These are phyloP conservation scores for Leucosporidium scottii DNA, from an alignment of 768 basidiomycete species.

Conservation along the genomic window DNA sequence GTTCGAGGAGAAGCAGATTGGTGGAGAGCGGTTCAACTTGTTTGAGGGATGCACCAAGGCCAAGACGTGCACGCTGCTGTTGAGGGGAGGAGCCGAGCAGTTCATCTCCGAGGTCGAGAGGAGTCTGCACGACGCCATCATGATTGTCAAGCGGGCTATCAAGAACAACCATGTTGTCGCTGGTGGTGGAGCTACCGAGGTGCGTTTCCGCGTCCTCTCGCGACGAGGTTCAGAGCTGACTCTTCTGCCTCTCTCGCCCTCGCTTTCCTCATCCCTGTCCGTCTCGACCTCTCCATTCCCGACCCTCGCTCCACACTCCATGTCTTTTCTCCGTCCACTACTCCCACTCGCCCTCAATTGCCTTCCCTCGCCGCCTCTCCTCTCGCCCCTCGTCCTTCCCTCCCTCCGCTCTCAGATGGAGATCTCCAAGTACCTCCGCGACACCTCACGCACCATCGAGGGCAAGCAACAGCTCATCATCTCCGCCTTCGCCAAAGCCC, in stretches of 20 bases:
- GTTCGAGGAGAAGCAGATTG: conserved; percentile 92
- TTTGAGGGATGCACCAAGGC: conserved; percentile 89
- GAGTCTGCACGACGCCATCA: conserved; percentile 95
- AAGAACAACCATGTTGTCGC: conserved; percentile 94
- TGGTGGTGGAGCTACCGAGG: conserved; percentile 95
- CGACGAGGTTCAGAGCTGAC: neutral
- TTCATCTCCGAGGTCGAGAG: conserved; percentile 98
- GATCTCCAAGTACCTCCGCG: conserved; percentile 85
- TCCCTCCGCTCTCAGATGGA: conserved; percentile 64
- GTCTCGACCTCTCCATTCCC: too few relatives aligned
- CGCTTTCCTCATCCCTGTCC: too few relatives aligned
- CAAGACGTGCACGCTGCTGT: conserved; percentile 87
- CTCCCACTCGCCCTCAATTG: neutral
- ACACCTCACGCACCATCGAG: conserved; percentile 82
- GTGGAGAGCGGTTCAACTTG: conserved; percentile 91
- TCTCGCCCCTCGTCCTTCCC: neutral
- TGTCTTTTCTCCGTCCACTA: neutral
- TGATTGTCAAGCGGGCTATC: conserved; percentile 98
- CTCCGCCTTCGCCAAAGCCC: conserved; percentile 89
- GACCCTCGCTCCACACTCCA: neutral
- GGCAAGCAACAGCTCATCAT: conserved; percentile 93
- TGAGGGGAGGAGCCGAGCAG: conserved; percentile 95
- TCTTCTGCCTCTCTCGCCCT: neutral
- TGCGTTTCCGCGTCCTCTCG: conserved; percentile 40
- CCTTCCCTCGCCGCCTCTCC: too few relatives aligned